Evolutionary conservation across 1,284 basidiomycete species (phyloP).

Genomic region (Ceratobasidium sp.): DNA sequence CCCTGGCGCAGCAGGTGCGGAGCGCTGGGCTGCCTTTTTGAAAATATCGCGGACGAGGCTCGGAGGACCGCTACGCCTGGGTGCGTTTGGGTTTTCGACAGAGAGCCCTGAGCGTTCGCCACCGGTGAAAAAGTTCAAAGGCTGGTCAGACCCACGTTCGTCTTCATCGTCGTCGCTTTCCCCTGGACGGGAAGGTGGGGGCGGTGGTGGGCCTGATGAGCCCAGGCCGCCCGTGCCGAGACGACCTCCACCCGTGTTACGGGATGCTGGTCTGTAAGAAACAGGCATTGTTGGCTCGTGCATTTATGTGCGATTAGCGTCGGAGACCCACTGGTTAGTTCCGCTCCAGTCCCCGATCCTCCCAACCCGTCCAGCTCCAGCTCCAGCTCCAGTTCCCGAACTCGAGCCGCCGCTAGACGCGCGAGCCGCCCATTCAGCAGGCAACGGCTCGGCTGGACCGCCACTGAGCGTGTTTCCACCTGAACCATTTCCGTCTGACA

Average conservation of each 20-base stretch:
- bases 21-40: slow-evolving; percentile 78
- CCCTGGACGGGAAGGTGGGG: slow-evolving; percentile 54
- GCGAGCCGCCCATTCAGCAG: slow-evolving; percentile 62
- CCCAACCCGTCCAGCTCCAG: slow-evolving; percentile 54
- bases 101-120: slow-evolving; percentile 80
- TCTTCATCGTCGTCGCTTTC: slow-evolving; percentile 65
- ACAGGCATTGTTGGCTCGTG: neutral
- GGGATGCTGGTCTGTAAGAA: slow-evolving; percentile 42
- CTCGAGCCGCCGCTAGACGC: slow-evolving; percentile 47
- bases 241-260: slow-evolving; percentile 50
- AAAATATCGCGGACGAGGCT: slow-evolving; percentile 84
- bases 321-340: slow-evolving; percentile 45
- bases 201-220: slow-evolving; percentile 46
- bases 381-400: slow-evolving; percentile 42
- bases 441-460: slow-evolving; percentile 59
- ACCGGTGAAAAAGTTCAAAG: slow-evolving; percentile 82
- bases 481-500: slow-evolving; percentile 39
- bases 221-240: slow-evolving; percentile 55
- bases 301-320: neutral
- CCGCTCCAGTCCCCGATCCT: slow-evolving; percentile 56
- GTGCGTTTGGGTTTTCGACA: slow-evolving; percentile 83
- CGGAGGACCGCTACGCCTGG: slow-evolving; percentile 64
- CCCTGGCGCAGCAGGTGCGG: slow-evolving; percentile 51
- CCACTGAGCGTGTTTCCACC: slow-evolving; percentile 63
- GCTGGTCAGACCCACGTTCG: slow-evolving; percentile 56